Conservation (phyloP, 2,329 filamentous ascomycete species). For the Penicillium sclerotiorum region DNA sequence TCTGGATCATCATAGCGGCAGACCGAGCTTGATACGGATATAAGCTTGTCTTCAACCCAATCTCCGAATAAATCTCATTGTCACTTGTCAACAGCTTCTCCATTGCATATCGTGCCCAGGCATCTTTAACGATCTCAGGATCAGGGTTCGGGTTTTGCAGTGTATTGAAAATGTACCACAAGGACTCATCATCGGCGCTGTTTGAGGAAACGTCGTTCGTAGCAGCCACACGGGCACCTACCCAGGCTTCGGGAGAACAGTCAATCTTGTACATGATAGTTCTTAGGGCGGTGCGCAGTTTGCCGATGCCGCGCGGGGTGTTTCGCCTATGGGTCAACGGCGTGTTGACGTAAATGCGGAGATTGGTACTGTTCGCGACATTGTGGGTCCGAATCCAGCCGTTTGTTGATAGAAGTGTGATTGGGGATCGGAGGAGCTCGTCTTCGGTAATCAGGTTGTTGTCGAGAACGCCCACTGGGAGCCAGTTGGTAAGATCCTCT, state of each 20-base stretch:
- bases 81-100: conserved; percentile 33
- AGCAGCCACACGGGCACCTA: conserved; percentile 26
- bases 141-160: conserved; percentile 43
- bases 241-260: conserved; percentile 42
- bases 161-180: conserved; percentile 56
- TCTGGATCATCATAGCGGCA: conserved; percentile 80
- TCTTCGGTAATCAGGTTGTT: neutral
- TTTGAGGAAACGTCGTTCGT: conserved; percentile 13
- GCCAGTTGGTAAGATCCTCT: neutral
- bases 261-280: conserved; percentile 45
- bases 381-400: conserved; percentile 39
- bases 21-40: conserved; percentile 81
- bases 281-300: conserved; percentile 41
- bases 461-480: conserved; percentile 13
- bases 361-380: conserved; percentile 20
- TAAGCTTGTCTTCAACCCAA: conserved; percentile 59
- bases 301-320: conserved; percentile 35
- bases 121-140: conserved; percentile 32
- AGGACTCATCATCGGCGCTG: conserved; percentile 43
- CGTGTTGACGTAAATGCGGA: conserved; percentile 45
- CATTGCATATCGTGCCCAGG: conserved; percentile 40
- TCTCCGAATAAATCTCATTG: conserved; percentile 27
- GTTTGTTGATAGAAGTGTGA: conserved; percentile 33
- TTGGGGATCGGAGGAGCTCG: conserved; percentile 24
- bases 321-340: conserved; percentile 40